Base-by-base conservation (phyloP, 1,284 basidiomycete species). In the Moesziomyces aphidis region DNA sequence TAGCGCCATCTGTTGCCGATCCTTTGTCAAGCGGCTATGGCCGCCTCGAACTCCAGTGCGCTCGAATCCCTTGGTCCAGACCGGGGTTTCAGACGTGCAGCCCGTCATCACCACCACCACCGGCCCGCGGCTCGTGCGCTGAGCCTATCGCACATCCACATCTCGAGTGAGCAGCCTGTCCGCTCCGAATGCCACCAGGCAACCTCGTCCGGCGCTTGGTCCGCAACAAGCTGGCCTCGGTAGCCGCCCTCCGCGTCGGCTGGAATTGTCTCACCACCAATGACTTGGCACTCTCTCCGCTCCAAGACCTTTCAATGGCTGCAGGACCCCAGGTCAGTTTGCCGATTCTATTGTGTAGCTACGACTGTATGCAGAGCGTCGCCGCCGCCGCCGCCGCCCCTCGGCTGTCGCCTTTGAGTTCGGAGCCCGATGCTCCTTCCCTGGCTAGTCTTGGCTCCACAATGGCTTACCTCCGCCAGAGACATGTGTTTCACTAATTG, bases 371-470 rank as follows among this genome's bases (percentile, higher is more conserved):
- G 8, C 26, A 7, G 1, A 46, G 55, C 61, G 59, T 58, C 59
- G 39, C 26, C 26, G 26, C 26, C 26, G 26, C 6, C 39, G 39
- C 39, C 39, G 19, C 15, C 15, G 39, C 39, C 17, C 19, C 39
- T 42, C 39, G 39, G 39, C 39, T 42, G 39, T 42, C 6, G 39
- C 3, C 39, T 42, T 42, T 42, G 39, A 43, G n/a, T 59, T 60
- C 52, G 55, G 17, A 50, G 44, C 53, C 52, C 63, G 56, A 50
- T 50, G 26, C 15, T 42, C 22, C 49, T 55, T 13, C 13, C 43
- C 39, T 22, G 13, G 10, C 42, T 31, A 34, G n/a, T 31, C 15
- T 9, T 26, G 4, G 19, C 31, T 46, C 21, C 45, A 15, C 45
- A 21, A 21, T 21, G n/a, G 31, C 31, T 47, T 22, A 31, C 21